These are phyloP conservation scores for Ramaria rubella DNA, from an alignment of 768 basidiomycete genomes.

Conservation along the genomic window DNA sequence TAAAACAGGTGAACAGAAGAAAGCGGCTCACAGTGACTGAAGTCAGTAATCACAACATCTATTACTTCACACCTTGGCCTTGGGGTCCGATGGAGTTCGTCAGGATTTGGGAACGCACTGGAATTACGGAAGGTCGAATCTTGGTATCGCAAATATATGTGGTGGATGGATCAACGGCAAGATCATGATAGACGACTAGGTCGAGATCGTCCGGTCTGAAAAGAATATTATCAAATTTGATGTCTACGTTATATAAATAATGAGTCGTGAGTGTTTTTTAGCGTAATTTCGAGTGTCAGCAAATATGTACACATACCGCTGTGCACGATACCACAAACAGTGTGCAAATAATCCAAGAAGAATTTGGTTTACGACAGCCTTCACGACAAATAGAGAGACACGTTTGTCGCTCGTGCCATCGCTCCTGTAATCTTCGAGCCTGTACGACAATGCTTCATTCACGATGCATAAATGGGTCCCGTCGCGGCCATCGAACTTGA, in stretches of 20 bases:
- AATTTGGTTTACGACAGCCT: neutral
- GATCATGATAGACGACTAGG: neutral
- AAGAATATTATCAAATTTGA: neutral
- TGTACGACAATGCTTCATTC: neutral
- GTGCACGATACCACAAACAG: neutral
- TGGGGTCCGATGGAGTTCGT: neutral
- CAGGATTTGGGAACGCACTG: neutral
- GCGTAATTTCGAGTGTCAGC: neutral
- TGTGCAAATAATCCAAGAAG: neutral
- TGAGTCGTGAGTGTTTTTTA: neutral
- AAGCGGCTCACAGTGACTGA: neutral
- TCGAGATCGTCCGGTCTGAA: neutral
- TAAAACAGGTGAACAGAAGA: neutral
- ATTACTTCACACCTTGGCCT: neutral
- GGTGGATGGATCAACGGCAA: neutral
- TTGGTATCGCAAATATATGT: neutral
- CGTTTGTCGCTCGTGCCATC: neutral
- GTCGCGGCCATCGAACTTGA: neutral
- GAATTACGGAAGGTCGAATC: neutral
- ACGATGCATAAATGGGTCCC: neutral
- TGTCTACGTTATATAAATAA: too few species aligned
- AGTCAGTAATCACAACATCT: neutral
- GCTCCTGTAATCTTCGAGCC: neutral
- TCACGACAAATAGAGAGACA: neutral
- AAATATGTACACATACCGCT: neutral